Percentiles rank a stretch among this genome's conserved stretches.
These are phyloP conservation scores for Fragilaria radians DNA, from an alignment of 108 stramenopile species.

Conservation along the genomic window DNA sequence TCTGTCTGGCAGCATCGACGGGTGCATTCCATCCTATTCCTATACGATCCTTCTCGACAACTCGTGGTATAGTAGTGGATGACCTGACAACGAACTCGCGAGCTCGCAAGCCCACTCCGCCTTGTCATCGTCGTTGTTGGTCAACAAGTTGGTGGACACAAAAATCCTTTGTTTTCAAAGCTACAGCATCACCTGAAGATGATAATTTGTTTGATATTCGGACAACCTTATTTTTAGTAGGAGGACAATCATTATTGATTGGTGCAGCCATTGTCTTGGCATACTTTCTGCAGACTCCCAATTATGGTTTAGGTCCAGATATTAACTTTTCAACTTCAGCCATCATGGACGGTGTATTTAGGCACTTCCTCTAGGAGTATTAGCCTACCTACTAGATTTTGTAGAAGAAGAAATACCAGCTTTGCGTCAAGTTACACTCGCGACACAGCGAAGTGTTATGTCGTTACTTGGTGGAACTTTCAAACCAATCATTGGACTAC, in stretches of 20 bases:
- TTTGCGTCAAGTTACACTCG: slow-evolving; percentile 61
- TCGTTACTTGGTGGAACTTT: slow-evolving; percentile 54
- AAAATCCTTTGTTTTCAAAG: neutral
- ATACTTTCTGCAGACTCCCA: slow-evolving; percentile 38
- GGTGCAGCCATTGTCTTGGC: slow-evolving; percentile 31
- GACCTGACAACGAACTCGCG: neutral
- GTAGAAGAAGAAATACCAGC: slow-evolving; percentile 61
- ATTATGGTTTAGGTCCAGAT: slow-evolving; percentile 49
- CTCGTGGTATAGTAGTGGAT: neutral
- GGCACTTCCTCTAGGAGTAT: slow-evolving; percentile 47
- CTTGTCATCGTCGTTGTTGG: neutral
- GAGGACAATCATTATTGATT: slow-evolving; percentile 60
- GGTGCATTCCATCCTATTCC: neutral
- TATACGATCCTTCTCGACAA: neutral
- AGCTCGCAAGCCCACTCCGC: neutral
- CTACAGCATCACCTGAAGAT: neutral
- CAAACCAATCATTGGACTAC: slow-evolving; percentile 40
- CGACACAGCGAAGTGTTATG: slow-evolving; percentile 71
- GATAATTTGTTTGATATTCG: slow-evolving; percentile 24
- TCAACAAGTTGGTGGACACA: neutral
- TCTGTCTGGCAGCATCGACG: neutral
- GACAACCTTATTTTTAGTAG: slow-evolving; percentile 49
- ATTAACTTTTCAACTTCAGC: slow-evolving; percentile 23
- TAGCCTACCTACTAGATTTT: slow-evolving; percentile 41
- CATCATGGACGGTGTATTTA: slow-evolving; percentile 30